Evolutionary conservation across 1,284 basidiomycete species (phyloP).

Genomic region (Polyporus tsugae): DNA sequence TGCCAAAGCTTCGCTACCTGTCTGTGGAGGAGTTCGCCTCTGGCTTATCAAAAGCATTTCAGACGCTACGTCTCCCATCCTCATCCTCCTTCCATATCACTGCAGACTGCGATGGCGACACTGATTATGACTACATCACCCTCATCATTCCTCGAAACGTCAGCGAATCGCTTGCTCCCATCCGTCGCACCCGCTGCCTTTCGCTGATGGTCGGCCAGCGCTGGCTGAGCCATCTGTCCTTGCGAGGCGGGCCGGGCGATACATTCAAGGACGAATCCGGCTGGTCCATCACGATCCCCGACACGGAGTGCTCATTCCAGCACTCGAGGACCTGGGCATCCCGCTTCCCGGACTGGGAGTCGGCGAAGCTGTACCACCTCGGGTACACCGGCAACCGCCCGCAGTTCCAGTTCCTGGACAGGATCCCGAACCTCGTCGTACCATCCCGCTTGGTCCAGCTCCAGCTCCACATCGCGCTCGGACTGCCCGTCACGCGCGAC

Average conservation of each 20-base stretch:
- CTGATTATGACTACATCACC: not conserved
- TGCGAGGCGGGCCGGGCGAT: not conserved
- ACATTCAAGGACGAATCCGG: not conserved
- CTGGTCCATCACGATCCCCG: not conserved
- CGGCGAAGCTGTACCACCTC: not conserved
- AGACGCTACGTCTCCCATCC: not conserved
- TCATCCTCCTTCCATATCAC: not conserved
- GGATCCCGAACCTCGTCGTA: not conserved
- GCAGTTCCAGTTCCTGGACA: not conserved
- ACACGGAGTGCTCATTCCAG: not conserved
- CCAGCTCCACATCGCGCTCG: constrained; percentile 1
- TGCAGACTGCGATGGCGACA: not conserved
- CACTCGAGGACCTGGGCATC: too few relatives aligned
- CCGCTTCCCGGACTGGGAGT: not conserved
- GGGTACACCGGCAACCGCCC: not conserved
- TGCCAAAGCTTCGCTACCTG: not conserved
- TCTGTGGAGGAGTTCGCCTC: not conserved
- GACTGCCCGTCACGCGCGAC: not conserved
- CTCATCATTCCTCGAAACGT: not conserved
- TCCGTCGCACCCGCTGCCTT: not conserved
- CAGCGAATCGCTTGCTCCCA: not conserved
- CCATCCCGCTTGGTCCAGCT: not conserved
- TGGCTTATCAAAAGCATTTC: not conserved
- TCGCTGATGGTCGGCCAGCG: not conserved
- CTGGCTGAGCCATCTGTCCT: not conserved